A percentile compares a stretch with the other conserved stretches of the same genome.
Conservation (phyloP, 805 yeast genomes). For the Lipomyces starkeyi region DNA sequence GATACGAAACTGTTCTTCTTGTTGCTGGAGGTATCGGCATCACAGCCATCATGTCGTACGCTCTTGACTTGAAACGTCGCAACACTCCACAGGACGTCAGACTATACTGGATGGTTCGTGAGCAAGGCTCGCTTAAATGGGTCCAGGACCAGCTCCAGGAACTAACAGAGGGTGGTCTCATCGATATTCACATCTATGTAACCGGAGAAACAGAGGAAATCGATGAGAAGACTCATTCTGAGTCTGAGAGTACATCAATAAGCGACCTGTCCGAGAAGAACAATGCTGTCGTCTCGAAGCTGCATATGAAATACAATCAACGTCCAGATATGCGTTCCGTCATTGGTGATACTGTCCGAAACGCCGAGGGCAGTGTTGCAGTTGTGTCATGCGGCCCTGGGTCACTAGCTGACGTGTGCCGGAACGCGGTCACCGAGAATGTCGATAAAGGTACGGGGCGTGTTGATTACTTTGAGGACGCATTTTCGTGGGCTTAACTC, state of each 20-base stretch:
- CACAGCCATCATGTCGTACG: slow-evolving; percentile 61
- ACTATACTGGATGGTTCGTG: slow-evolving; percentile 37
- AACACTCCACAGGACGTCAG: slow-evolving; percentile 28
- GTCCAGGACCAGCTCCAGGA: slow-evolving; percentile 31
- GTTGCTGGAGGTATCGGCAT: slow-evolving; percentile 72
- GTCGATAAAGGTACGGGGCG: slow-evolving; percentile 29
- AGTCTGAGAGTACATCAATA: slow-evolving; percentile 1
- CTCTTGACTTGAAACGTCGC: slow-evolving; percentile 41
- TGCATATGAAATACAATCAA: slow-evolving; percentile 11
- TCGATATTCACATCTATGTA: slow-evolving; percentile 28
- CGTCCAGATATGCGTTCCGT: slow-evolving; percentile 23
- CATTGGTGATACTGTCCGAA: slow-evolving; percentile 13
- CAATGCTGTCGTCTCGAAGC: not conserved
- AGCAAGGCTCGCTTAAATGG: slow-evolving; percentile 23
- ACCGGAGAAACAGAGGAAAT: slow-evolving; percentile 25
- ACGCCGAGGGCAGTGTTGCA: slow-evolving; percentile 33
- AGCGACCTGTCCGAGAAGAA: not conserved
- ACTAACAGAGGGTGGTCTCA: slow-evolving; percentile 14
- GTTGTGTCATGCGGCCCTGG: slow-evolving; percentile 36
- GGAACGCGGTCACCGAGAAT: slow-evolving; percentile 25
- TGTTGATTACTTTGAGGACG: slow-evolving; percentile 36
- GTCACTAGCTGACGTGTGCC: slow-evolving; percentile 26
- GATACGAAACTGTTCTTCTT: slow-evolving; percentile 55
- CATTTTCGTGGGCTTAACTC: slow-evolving; percentile 33
- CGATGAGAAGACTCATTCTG: not conserved